phyloP scores from a whole-genome alignment of 805 yeast species.

The Candida arabinofermentans region DNA sequence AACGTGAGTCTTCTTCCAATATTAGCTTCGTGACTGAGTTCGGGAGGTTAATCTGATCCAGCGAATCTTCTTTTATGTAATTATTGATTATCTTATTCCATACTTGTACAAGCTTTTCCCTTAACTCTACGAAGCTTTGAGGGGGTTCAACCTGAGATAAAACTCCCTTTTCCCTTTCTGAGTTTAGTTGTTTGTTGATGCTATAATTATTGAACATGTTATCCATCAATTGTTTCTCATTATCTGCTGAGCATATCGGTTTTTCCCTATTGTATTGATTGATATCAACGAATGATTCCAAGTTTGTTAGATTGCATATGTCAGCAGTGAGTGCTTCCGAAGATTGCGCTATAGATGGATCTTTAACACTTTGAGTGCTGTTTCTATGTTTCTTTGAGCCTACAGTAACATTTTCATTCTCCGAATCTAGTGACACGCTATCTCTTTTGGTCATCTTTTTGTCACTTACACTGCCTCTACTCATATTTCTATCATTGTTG shows the following conservation, averaged over 20 bases:
- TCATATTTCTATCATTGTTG: background rate
- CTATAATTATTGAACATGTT: background rate
- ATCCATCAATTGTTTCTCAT: background rate
- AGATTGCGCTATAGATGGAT: background rate
- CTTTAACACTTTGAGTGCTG: background rate
- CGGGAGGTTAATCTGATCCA: conserved; percentile 47
- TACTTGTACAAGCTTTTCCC: conserved; percentile 1
- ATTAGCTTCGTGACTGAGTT: conserved; percentile 31
- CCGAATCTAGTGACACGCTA: conserved; percentile 2
- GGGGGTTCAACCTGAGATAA: background rate
- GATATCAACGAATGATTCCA: conserved; percentile 6
- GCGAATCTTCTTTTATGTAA: conserved; percentile 41
- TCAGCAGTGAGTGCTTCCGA: background rate
- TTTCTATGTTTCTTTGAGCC: conserved; percentile 1
- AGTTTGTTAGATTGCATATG: conserved; percentile 1
- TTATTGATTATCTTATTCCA: conserved; percentile 32
- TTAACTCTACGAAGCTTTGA: background rate
- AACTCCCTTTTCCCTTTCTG: too few species aligned
- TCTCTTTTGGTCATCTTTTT: conserved; percentile 1
- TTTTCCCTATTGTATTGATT: background rate
- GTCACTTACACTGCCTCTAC: background rate
- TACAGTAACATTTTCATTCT: background rate
- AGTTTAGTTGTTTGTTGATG: too few species aligned
- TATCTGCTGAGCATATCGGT: background rate
- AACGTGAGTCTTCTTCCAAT: conserved; percentile 20